A percentile compares a stretch with the other conserved stretches of the same genome.
Conservation (phyloP, 2,329 filamentous ascomycete genomes). For the Alternaria triticimaculans region DNA sequence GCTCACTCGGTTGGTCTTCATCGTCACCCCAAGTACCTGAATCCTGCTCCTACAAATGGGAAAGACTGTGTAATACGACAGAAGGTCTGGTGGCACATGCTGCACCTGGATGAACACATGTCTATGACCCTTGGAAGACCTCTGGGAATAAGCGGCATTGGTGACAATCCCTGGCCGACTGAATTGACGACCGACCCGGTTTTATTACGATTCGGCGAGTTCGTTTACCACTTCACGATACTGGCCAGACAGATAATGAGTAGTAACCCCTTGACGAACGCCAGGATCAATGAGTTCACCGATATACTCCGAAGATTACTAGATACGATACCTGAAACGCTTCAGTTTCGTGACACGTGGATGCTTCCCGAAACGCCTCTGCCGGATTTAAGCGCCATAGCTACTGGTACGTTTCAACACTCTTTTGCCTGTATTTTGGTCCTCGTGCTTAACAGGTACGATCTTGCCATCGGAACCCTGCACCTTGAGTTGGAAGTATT, state of each 20-base stretch:
- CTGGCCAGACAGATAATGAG: constrained; percentile 57
- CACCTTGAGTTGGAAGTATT: background rate
- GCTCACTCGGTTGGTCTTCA: constrained; percentile 59
- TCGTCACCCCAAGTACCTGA: constrained; percentile 55
- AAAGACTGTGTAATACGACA: constrained; percentile 53
- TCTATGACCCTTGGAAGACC: constrained; percentile 58
- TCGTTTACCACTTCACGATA: constrained; percentile 56
- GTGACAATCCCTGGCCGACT: constrained; percentile 57
- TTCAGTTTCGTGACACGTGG: constrained; percentile 58
- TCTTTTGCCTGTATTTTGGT: background rate
- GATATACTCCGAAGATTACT: constrained; percentile 52
- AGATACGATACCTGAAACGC: constrained; percentile 55
- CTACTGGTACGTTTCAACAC: constrained; percentile 48
- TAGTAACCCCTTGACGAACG: constrained; percentile 51
- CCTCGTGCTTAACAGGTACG: background rate
- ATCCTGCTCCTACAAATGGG: constrained; percentile 50
- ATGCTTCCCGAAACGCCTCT: constrained; percentile 44
- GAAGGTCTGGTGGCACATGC: constrained; percentile 60
- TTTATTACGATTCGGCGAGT: constrained; percentile 54
- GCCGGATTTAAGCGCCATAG: constrained; percentile 55
- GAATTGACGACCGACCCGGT: constrained; percentile 54
- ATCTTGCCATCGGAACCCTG: background rate
- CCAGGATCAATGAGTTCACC: constrained; percentile 56
- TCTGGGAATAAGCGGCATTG: constrained; percentile 57
- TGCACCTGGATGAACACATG: constrained; percentile 61